Evolutionary conservation across 2,329 filamentous ascomycete species (phyloP), one percentile per base, ranked within the genome.

Genomic region (Ceratocystiopsis minuta): DNA sequence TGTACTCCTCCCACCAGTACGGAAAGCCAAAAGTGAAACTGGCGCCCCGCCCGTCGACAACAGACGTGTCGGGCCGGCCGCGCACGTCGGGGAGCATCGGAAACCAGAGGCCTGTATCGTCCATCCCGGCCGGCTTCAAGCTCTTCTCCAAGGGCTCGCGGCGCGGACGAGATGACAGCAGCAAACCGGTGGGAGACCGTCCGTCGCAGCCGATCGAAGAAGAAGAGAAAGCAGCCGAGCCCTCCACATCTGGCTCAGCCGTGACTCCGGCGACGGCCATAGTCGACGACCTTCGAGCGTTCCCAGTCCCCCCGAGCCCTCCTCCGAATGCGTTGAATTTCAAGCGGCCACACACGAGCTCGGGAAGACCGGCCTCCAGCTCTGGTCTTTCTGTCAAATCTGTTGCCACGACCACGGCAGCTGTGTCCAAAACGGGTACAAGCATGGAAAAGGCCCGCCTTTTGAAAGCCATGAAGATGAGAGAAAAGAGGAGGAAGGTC

Each of bases 401-500:
- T 34, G 48, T 57, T 31, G 55, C 60, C 28, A 53, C 59, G 4
- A 49, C 40, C 42, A 15, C 42, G 43, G 43, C 64, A 43, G 63
- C 66, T 14, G 41, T 10, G 24, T 28, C 24, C 24, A 28, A 65
- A 49, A 55, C 61, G 58, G 52, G 66, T 57, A 80, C 92, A 53
- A 85, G 84, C 1, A 83, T 84, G 1, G 90, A 98, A 58, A 96
- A 92, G 62, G 76, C 83, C 46, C 72, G 90, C 42, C 65, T 98
- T 48, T 87, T 94, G 83, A 95, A 92, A 62, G 90, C 90, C 9
- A 70, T 95, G 62, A 82, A 95, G 58, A 60, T 95, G 50, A 73
- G 88, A 41, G 90, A 92, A 59, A 85, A 81, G 60, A 86, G 85
- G 57, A 76, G 63, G 55, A 63, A 61, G 59, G 57, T 57, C 54